Conservation (phyloP, 2,329 filamentous ascomycete genomes). For the Fusarium succisae region DNA sequence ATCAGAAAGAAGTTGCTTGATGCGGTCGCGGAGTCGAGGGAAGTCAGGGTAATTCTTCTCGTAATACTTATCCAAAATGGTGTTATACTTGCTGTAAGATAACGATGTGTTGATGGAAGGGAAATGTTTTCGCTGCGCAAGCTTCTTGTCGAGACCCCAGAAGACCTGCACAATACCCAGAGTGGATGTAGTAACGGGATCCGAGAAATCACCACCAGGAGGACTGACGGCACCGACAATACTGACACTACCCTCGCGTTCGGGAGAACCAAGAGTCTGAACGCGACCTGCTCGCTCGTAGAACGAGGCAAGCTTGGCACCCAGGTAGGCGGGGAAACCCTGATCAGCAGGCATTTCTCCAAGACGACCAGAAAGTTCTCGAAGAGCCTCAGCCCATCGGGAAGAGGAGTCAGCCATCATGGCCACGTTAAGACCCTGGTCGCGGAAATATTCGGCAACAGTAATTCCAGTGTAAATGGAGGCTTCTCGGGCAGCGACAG, state of each 20-base stretch:
- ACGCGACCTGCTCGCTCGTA: conserved; percentile 97
- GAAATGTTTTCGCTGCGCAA: conserved; percentile 98
- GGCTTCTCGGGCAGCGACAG: conserved; percentile 95
- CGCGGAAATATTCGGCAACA: conserved; percentile 95
- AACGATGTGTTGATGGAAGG: conserved; percentile 95
- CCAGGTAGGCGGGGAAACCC: conserved; percentile 97
- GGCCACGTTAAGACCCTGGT: conserved; percentile 95
- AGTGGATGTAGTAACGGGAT: conserved; percentile 93
- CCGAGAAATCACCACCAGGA: conserved; percentile 98
- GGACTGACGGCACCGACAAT: conserved; percentile 98
- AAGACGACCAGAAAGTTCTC: conserved; percentile 97
- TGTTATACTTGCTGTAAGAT: conserved; percentile 97
- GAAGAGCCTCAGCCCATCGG: conserved; percentile 97
- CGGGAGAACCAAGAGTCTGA: conserved; percentile 85
- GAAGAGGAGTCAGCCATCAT: conserved; percentile 99
- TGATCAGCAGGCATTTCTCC: conserved; percentile 99
- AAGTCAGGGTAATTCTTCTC: conserved; percentile 94
- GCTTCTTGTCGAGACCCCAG: conserved; percentile 99
- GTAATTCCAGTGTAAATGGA: conserved; percentile 98
- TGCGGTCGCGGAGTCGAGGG: conserved; percentile 88
- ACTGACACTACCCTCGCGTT: conserved; percentile 90
- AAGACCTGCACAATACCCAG: conserved; percentile 99
- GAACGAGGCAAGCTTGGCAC: conserved; percentile 97
- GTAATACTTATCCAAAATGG: conserved; percentile 89
- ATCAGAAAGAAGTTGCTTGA: conserved; percentile 92